Percentiles rank a stretch among this genome's conserved stretches.
These are phyloP conservation scores for Fusarium foetens DNA, from an alignment of 2,329 filamentous ascomycete genomes.

Conservation along the genomic window DNA sequence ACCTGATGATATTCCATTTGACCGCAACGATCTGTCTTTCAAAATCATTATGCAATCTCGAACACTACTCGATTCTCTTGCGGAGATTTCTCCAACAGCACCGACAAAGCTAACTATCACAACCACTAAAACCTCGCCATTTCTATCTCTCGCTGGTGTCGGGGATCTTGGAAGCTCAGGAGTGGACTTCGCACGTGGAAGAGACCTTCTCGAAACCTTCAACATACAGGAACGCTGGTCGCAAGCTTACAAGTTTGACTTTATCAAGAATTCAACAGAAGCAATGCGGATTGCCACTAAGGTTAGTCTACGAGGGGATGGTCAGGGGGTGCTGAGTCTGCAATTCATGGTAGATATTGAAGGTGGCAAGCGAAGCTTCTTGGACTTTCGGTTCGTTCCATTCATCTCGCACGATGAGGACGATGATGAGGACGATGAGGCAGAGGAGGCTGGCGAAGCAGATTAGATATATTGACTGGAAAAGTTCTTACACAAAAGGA, in stretches of 20 bases:
- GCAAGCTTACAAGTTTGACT: slow-evolving; percentile 86
- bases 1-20: slow-evolving; percentile 86
- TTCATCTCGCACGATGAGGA: slow-evolving; percentile 69
- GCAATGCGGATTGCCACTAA: slow-evolving; percentile 96
- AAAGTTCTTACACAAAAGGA: neutral
- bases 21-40: slow-evolving; percentile 80
- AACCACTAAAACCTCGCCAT: slow-evolving; percentile 71
- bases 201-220: slow-evolving; percentile 79
- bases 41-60: slow-evolving; percentile 94
- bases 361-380: slow-evolving; percentile 73
- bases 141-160: slow-evolving; percentile 76
- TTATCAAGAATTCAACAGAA: slow-evolving; percentile 84
- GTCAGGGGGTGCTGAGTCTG: slow-evolving; percentile 88
- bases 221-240: slow-evolving; percentile 68
- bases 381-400: slow-evolving; percentile 86
- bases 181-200: slow-evolving; percentile 73
- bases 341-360: slow-evolving; percentile 97
- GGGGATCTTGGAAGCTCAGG: slow-evolving; percentile 69
- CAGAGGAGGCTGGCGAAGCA: slow-evolving; percentile 15
- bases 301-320: slow-evolving; percentile 88
- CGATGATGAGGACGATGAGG: slow-evolving; percentile 46
- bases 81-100: slow-evolving; percentile 75
- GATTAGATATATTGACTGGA: slow-evolving; percentile 10
- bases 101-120: slow-evolving; percentile 77
- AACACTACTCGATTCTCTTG: slow-evolving; percentile 76